Conservation (phyloP, 2,329 filamentous ascomycete species). For the Dendryphion nanum region DNA sequence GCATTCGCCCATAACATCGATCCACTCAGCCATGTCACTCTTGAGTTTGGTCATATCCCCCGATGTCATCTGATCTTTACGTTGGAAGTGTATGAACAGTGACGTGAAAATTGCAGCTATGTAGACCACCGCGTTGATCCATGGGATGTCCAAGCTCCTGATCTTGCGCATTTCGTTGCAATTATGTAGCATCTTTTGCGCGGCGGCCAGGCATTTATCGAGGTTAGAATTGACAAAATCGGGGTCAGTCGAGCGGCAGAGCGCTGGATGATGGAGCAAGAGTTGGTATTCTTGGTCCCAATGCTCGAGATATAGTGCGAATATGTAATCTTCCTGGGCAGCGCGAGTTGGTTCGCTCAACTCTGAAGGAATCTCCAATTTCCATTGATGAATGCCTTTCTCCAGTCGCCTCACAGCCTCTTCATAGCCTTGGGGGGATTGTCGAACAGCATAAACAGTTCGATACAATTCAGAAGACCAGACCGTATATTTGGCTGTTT, state of each 20-base stretch:
- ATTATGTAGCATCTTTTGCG: constrained; percentile 62
- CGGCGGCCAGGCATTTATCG: constrained; percentile 62
- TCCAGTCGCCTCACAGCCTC: constrained; percentile 65
- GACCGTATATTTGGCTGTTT: constrained; percentile 63
- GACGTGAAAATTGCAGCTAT: constrained; percentile 71
- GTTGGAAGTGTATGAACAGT: constrained; percentile 67
- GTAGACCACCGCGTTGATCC: constrained; percentile 72
- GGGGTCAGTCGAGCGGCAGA: constrained; percentile 52
- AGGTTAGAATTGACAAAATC: constrained; percentile 59
- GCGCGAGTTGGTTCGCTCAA: constrained; percentile 51
- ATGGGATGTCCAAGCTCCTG: constrained; percentile 73
- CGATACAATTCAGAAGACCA: constrained; percentile 73
- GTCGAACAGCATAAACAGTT: constrained; percentile 70
- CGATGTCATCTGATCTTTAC: constrained; percentile 58
- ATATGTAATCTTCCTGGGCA: constrained; percentile 48
- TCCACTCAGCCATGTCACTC: constrained; percentile 68
- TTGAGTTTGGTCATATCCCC: constrained; percentile 61
- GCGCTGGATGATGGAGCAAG: constrained; percentile 53
- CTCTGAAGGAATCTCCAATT: constrained; percentile 61
- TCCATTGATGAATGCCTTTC: constrained; percentile 61
- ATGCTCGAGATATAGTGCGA: constrained; percentile 49
- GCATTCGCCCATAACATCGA: constrained; percentile 66
- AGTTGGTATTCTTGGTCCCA: constrained; percentile 51
- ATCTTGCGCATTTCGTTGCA: constrained; percentile 60
- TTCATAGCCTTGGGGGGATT: constrained; percentile 63